Base-by-base conservation (phyloP, 768 basidiomycete genomes). In the Pleurotus sapidus region DNA sequence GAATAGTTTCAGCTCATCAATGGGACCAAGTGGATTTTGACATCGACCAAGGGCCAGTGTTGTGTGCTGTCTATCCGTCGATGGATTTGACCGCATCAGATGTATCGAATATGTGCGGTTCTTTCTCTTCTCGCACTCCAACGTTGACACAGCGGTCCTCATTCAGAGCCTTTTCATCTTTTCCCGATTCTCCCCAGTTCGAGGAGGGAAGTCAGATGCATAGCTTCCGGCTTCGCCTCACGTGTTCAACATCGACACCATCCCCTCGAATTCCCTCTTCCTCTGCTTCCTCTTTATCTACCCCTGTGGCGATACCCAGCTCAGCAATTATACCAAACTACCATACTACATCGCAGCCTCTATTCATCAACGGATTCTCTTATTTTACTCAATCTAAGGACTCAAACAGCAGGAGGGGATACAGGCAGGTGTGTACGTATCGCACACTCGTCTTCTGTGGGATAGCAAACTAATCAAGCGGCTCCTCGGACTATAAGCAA, bases 181-280 rank as follows among this genome's bases (percentile, higher is more conserved):
- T 98, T 65, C 95, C 95, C 0, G 95, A 98, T 66, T 93, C 93
- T 0, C 72, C 86, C 1, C 86, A 91, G 56, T 93, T 93, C 57
- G 86, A 91, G 46, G 87, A 95, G 67, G 93, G 93, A 5, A 84
- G 86, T 0, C 86, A 91, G 65, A 78, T 81, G 1, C 93, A 96
- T 69, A 93, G 91, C 0, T 96, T 96, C 74, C 86, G 94, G 49
- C 83, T 96, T 54, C 84, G 91, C 49, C 79, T 80, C 64, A 75
- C 79, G 51, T 62, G 70, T 4, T 56, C 60, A 38, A 60, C 71
- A 12, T 4, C 27, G 18, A 47, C 37, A 8, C 25, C 51, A 12
- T 40, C 51, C 18, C 51, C 39, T 42, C 15, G 15, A 18, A 54
- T 54, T 40, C 51, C 39, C 12, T 54, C 51, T 5, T 23, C 37